Evolutionary conservation across 2,329 filamentous ascomycete genomes (phyloP), one percentile per base, ranked within the genome.

Genomic region (Fusarium burgessii): DNA sequence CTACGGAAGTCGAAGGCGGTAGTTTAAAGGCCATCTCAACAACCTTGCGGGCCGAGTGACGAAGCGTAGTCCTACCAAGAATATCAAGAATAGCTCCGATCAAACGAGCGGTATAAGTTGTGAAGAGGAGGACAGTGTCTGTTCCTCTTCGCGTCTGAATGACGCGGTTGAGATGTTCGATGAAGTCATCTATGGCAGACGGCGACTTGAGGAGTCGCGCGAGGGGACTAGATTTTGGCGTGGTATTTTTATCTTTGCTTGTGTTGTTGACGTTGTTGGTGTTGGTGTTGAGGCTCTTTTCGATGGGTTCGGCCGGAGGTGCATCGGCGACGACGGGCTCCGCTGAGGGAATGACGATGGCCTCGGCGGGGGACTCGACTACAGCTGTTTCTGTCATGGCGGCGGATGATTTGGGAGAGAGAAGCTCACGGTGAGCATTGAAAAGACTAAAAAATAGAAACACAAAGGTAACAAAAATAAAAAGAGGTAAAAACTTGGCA

Each of bases 91-190:
- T 72, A 29, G 84, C 81, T 66, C 86, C 84, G 52, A 84, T 76
- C 58, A 91, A 80, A 66, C 88, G 89, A 58, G 91, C 86, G 64
- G 85, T 82, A 83, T 95, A 95, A 82, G 90, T 89, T 68, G 91
- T 79, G 72, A 91, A 88, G 69, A 91, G 87, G 74, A 95, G 89
- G 68, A 90, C 84, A 51, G 88, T 87, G 81, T 94, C 92, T 79
- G 91, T 89, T 76, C 92, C 92, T 38, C 86, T 80, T 46, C 92
- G 89, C 13, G 91, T 92, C 70, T 89, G 87, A 74, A 94, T 84
- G 77, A 92, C 88, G 71, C 89, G 89, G 77, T 86, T 82, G 51
- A 90, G 84, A 79, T 86, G 86, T 29, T 84, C 78, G 68, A 91
- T 79, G 77, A 89, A 87, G 78, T 80, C 82, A 77, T 90, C 88